Evolutionary conservation across 371 early-diverging fungal genomes (phyloP), one percentile per base, ranked within the genome.

Genomic region (Neoconidiobolus thromboides): DNA sequence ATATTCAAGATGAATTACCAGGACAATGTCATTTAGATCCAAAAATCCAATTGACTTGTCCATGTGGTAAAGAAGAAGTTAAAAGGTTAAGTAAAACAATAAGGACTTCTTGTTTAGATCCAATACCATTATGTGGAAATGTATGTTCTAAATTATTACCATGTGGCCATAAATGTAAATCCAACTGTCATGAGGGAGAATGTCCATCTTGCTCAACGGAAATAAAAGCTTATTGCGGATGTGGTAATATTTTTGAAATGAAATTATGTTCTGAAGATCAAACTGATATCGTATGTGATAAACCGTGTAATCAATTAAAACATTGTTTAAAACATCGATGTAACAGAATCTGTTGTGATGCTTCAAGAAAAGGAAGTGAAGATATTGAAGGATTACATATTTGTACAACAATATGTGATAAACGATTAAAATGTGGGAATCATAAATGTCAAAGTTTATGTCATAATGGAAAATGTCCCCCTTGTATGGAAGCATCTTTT

Each of bases 111-210:
- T 95, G 95, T 68, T 69, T 70, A 1, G 92, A 91, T 57, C 76
- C 80, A 14, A 77, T 93, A 48, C 90, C 91, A 3, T 75, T 81
- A 10, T 95, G 95, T 67, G 72, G 64, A 10, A 69, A 69, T 0
- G 62, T 63, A 2, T 95, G 93, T 65, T 67, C 68, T 43, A 87
- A 87, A 55, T 42, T 42, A 26, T 64, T 83, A 36, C 67, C 69
- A 1, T 91, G 93, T 67, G 80, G 80, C 3, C 93, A 93, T 65
- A 60, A 62, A 2, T 93, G 93, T 66, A 61, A 66, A n/a, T 63
- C 70, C 10, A 64, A 65, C 44, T 93, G 93, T 61, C 93, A 93
- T 69, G 55, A 68, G 0, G 91, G 87, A 2, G 67, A 67, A 2
- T 92, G 93, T 62, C 67, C 77, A 7, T 83, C 86, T 36, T 89